Evolutionary conservation across 495 filamentous ascomycete species (phyloP), one percentile per base, ranked within the genome.

Genomic region (Friedmanniomyces endolithicus): DNA sequence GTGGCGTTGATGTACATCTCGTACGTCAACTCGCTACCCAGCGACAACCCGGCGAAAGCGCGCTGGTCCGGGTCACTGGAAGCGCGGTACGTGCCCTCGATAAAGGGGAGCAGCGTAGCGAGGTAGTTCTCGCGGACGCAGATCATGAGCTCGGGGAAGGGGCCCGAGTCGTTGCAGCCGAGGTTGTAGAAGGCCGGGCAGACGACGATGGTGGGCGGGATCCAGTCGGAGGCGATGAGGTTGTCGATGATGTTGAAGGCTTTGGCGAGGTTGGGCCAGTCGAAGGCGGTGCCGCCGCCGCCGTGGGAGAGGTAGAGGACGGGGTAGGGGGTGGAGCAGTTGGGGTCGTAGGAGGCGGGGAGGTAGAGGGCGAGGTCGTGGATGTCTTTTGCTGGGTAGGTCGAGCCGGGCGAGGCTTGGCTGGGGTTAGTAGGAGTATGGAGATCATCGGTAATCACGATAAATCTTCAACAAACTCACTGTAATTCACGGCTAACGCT

Each of bases 231-330:
- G 6, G 4, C 2, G 48, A 50, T 50, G 16, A 50, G 48, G 48
- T 50, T 50, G 48, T 50, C 48, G 48, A 50, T 50, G 23, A 50
- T 50, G 48, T 50, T 50, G 48, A 50, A 50, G 48, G 48, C 48
- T 35, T 50, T 50, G 48, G 48, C 48, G 11, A 50, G 48, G 48
- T 50, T 50, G 48, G 48, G 48, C 48, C 48, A 50, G 48, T 50
- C 48, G 31, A 33, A 50, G 24, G 48, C 48, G 22, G 48, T 33
- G 17, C 48, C 48, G 11, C 48, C 48, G 16, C 48, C 48, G n/a
- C 48, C 48, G 23, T 50, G 48, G 24, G 48, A 50, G 48, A 50
- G 48, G 48, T 50, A 50, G 23, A 50, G 48, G 29, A 50, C 48
- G 14, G 48, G 48, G 29, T 50, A 50, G 29, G 48, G 48, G 17